These are phyloP conservation scores for Paratrypanosoma confusum DNA, from an alignment of 208 protist genomes.

Conservation along the genomic window DNA sequence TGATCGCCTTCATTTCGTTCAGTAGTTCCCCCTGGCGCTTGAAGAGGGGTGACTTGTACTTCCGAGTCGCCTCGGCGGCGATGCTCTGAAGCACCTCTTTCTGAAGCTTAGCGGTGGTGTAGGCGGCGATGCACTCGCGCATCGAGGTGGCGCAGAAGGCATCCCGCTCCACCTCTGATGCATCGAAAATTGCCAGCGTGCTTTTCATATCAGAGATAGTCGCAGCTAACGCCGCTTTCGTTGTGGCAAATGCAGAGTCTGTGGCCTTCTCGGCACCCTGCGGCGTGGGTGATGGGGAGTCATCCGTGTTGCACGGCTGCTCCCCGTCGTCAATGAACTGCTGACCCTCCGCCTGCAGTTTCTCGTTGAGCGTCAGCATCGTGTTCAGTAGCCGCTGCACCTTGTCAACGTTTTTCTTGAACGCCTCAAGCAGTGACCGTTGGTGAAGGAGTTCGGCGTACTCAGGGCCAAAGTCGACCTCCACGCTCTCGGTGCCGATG, in stretches of 20 bases:
- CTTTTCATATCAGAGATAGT: too few species aligned
- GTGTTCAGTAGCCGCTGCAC: slow-evolving; percentile 45
- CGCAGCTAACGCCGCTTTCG: background rate
- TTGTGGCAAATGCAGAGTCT: background rate
- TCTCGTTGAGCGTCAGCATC: slow-evolving; percentile 40
- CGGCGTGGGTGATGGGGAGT: background rate
- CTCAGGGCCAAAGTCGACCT: slow-evolving; percentile 16
- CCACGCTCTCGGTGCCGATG: background rate
- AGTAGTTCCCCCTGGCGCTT: slow-evolving; percentile 78
- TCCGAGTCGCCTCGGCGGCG: slow-evolving; percentile 68
- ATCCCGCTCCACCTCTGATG: background rate
- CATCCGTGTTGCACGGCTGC: background rate
- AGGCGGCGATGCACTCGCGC: slow-evolving; percentile 58
- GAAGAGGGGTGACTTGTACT: slow-evolving; percentile 80
- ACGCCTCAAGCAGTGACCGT: slow-evolving; percentile 39
- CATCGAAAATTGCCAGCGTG: too few species aligned
- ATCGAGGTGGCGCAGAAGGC: slow-evolving; percentile 31
- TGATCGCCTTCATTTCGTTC: slow-evolving; percentile 69
- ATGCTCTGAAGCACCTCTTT: slow-evolving; percentile 49
- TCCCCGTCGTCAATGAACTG: slow-evolving; percentile 13
- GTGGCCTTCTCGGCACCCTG: background rate
- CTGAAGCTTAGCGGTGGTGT: slow-evolving; percentile 46
- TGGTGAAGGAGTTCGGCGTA: slow-evolving; percentile 30
- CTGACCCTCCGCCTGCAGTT: slow-evolving; percentile 4
- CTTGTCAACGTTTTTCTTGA: slow-evolving; percentile 60